Evolutionary conservation across 192 early-diverging fungal genomes (phyloP).

Genomic region (Coemansia sp.): DNA sequence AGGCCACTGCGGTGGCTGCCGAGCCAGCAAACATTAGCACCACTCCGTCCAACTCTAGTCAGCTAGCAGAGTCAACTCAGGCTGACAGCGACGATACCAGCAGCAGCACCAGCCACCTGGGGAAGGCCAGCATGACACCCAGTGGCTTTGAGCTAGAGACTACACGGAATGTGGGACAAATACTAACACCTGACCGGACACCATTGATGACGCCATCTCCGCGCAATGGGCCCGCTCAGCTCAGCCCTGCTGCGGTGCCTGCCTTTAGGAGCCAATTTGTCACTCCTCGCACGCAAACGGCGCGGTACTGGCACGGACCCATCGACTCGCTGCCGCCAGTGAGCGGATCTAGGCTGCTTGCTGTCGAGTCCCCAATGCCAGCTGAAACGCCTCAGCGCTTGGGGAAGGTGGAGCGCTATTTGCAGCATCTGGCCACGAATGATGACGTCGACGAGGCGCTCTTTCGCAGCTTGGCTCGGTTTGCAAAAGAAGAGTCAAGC

Average conservation of each 20-base stretch:
- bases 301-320: constrained; percentile 50
- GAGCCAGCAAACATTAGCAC: constrained; percentile 1
- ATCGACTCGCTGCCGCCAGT: constrained; percentile 17
- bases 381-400: constrained; percentile 37
- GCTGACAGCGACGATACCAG: constrained; percentile 3
- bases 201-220: constrained; percentile 30
- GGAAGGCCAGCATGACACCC: background rate
- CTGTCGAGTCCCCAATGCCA: constrained; percentile 39
- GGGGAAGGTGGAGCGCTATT: constrained; percentile 22
- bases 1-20: constrained; percentile 19
- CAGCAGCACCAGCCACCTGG: background rate
- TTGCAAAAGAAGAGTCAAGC: constrained; percentile 51
- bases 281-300: constrained; percentile 49
- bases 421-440: constrained; percentile 32
- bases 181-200: constrained; percentile 24
- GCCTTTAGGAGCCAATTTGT: constrained; percentile 6
- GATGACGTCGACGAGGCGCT: constrained; percentile 39
- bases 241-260: constrained; percentile 3
- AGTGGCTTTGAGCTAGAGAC: background rate
- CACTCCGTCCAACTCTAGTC: background rate
- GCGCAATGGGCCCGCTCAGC: background rate
- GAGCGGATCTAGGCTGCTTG: constrained; percentile 2
- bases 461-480: constrained; percentile 50
- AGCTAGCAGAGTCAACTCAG: constrained; percentile 2
- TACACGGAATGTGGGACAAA: background rate